Base-by-base conservation (phyloP, 2,329 filamentous ascomycete species). In the Aquanectria penicillioides region DNA sequence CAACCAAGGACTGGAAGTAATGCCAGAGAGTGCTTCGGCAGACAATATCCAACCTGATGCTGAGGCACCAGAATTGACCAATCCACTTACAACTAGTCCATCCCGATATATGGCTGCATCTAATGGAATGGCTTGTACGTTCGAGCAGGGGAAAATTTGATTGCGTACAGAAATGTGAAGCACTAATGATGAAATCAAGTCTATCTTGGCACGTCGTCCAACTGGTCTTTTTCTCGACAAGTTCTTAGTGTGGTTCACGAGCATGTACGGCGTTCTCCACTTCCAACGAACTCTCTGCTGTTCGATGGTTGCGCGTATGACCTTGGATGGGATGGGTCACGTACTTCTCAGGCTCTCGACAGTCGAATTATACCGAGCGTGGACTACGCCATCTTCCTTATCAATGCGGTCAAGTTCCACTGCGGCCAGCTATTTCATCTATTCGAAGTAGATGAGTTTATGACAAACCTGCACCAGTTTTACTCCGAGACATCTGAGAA, bases 351-450 rank as follows among this genome's bases (percentile, higher is more conserved):
- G 53, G 41, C 26, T 6, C 10, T 11, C 11, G 28, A 49, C 4
- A 10, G 18, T 37, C 23, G 50, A 3, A 43, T 55, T 12, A 40
- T 85, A 4, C 82, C 83, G 0, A 80, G 78, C 2, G 70, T 79
- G 1, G 82, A 85, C 61, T 84, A 81, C 57, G 71, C 85, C 7
- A 80, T 83, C n/a, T 54, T 81, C 57, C 70, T 85, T 10, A 80
- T 84, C 71, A 83, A 82, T 60, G 77, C 81, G 0, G 81, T 84
- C 46, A 83, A 84, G 50, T 85, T 84, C 50, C 80, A 83, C 61
- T 82, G 80, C 54, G 78, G 79, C 4, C 81, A 83, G 33, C 67
- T 83, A 13, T 82, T 82, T 29, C 81, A 83, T 51, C 70, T 85
- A 13, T 82, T 84, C 43, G 80, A 85, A 33, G 82, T 84, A 53